Evolutionary conservation across 2,329 filamentous ascomycete species (phyloP), one percentile per base, ranked within the genome.

Genomic region (Botrytis pseudocinerea): DNA sequence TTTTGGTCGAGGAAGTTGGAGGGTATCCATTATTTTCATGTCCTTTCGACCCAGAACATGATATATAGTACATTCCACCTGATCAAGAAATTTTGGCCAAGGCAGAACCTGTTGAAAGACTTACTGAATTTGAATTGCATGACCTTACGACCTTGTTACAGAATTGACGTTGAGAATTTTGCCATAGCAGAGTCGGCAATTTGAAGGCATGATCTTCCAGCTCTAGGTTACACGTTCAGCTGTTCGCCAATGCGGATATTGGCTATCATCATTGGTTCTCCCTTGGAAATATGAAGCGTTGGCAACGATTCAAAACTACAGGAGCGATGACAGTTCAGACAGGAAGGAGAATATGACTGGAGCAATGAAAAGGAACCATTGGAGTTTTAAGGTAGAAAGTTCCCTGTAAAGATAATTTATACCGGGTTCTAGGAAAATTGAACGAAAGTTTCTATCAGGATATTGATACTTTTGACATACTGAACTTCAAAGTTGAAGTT

Each of bases 61-160:
- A 66, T n/a, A 12, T 66, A 18, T 16, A 38, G 20, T 38, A 51
- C 20, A 25, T 66, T 38, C 20, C 4, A 22, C 18, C n/a, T 35
- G 1, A 9, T 42, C 2, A 28, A 18, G 12, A 18, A 9, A 7
- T 25, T 12, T 16, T 0, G 12, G 35, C 25, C 46, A 1, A 1
- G 12, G 1, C 7, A 8, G 28, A 46, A 9, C 6, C n/a, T 32
- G 1, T 8, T 14, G 9, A 20, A 4, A 14, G 1, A 42, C 8
- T 46, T 46, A 6, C 4, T 22, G 18, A 61, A 6, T 9, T 22
- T 61, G 35, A 40, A 22, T 61, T 61, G 35, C 14, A n/a, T 10
- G 9, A 25, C 12, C 2, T 2, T 2, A 2, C 22, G n/a, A n/a
- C 12, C 10, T 42, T 62, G 20, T 16, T 40, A 16, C n/a, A 62